phyloP scores from a whole-genome alignment of 83 land plant genomes.

The Diphasiastrum complanatum region DNA sequence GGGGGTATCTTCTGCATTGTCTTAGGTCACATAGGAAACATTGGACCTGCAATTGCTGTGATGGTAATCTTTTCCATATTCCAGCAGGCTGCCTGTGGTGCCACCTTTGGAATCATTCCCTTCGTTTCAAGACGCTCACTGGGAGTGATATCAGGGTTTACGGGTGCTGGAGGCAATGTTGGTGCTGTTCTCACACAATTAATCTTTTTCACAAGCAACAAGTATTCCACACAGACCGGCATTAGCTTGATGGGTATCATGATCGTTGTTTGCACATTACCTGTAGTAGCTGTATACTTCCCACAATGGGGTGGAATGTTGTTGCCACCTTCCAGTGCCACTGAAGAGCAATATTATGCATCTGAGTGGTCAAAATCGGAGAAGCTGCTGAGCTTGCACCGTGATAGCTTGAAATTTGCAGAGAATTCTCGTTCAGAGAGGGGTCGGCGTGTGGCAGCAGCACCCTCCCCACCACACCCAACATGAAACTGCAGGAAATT shows the following conservation, averaged over 20 bases:
- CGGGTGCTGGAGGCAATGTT: slow-evolving; percentile 8
- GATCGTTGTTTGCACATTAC: slow-evolving; percentile 45
- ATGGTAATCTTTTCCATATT: slow-evolving; percentile 5
- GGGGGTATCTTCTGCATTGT: slow-evolving; percentile 4
- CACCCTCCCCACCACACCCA: too few relatives aligned
- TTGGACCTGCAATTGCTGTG: slow-evolving; percentile 7
- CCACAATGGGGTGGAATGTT: slow-evolving; percentile 4
- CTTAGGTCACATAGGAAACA: not conserved
- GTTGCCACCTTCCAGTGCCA: too few relatives aligned
- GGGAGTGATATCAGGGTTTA: slow-evolving; percentile 10
- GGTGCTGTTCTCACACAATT: slow-evolving; percentile 7
- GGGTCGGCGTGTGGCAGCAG: too few relatives aligned
- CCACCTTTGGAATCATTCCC: slow-evolving; percentile 8
- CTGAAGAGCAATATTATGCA: slow-evolving; percentile 2
- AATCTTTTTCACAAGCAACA: slow-evolving; percentile 24
- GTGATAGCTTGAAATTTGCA: not conserved
- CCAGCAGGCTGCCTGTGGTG: slow-evolving; percentile 14
- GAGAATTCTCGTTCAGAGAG: slow-evolving; percentile 11
- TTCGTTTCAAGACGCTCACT: slow-evolving; percentile 11
- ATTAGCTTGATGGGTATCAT: slow-evolving; percentile 59
- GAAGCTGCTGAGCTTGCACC: slow-evolving; percentile 4
- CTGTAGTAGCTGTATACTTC: not conserved
- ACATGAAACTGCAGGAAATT: too few relatives aligned
- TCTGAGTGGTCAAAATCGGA: slow-evolving; percentile 3
- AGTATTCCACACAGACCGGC: slow-evolving; percentile 45